Evolutionary conservation across 163 green algal genomes (phyloP).

Genomic region (Prototheca wickerhamii): DNA sequence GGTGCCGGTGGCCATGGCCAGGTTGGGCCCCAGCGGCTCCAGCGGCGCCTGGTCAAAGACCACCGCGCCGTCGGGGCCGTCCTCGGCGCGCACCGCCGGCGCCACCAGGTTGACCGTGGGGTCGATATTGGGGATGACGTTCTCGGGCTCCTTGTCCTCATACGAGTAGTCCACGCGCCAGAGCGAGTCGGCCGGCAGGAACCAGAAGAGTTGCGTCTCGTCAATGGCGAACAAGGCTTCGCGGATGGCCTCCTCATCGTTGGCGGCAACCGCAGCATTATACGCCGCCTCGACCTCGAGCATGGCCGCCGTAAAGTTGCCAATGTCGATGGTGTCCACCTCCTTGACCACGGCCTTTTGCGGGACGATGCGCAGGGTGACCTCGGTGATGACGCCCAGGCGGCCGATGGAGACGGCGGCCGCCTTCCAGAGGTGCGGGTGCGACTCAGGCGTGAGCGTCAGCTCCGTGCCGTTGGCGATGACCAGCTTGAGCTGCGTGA

Average conservation of each 20-base stretch:
- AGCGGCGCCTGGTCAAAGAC: constrained; percentile 13
- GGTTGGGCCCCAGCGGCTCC: constrained; percentile 7
- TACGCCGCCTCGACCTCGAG: constrained; percentile 45
- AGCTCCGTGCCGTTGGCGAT: constrained; percentile 66
- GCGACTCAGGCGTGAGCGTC: constrained; percentile 37
- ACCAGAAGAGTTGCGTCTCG: constrained; percentile 56
- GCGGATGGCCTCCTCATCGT: constrained; percentile 8
- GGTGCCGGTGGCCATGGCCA: background rate
- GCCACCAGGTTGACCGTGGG: background rate
- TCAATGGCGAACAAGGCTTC: constrained; percentile 29
- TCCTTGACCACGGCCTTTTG: constrained; percentile 26
- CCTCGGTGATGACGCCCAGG: constrained; percentile 65
- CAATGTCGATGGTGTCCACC: background rate
- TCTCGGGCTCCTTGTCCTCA: constrained; percentile 24
- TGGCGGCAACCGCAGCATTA: constrained; percentile 16
- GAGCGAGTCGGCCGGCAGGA: constrained; percentile 29
- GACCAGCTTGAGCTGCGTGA: constrained; percentile 48
- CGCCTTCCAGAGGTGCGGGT: constrained; percentile 59
- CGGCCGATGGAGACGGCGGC: constrained; percentile 50
- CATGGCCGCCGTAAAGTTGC: constrained; percentile 31
- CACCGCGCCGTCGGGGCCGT: constrained; percentile 7
- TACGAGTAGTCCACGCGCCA: constrained; percentile 33
- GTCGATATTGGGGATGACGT: constrained; percentile 24
- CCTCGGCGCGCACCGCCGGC: constrained; percentile 11
- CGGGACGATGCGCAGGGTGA: constrained; percentile 60